Evolutionary conservation across 139 green algal species (phyloP).

Genomic region (Auxenochlorella pyrenoidosa): DNA sequence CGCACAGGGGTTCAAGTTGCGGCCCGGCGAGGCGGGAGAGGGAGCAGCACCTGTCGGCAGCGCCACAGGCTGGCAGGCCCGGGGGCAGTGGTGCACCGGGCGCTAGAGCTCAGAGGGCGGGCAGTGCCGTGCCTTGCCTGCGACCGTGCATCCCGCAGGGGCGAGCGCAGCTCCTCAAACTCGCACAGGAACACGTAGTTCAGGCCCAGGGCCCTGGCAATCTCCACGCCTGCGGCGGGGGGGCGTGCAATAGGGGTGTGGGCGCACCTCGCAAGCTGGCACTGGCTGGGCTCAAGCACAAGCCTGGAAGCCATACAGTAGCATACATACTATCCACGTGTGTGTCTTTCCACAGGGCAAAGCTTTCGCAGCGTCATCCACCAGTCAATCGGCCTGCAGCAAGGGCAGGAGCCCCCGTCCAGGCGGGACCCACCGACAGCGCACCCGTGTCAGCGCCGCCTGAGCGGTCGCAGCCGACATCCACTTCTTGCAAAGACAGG

Average conservation of each 20-base stretch:
- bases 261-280: no score
- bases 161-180: slow-evolving; percentile 85
- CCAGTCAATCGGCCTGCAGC: no score
- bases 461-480: slow-evolving; percentile 83
- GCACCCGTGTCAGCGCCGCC: slow-evolving; percentile 48
- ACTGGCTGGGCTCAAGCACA: no score
- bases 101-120: background rate
- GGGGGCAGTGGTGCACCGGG: no score
- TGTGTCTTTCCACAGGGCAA: no score
- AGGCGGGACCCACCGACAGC: no score
- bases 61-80: background rate
- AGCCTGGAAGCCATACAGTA: no score
- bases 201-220: slow-evolving; percentile 75
- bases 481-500: slow-evolving; percentile 84
- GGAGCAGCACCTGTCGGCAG: background rate
- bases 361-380: no score
- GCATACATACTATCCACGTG: no score
- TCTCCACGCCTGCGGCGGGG: slow-evolving; percentile 56
- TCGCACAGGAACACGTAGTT: slow-evolving; percentile 87
- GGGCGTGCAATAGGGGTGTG: no score
- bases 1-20: background rate
- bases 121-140: background rate
- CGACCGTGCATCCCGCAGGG: slow-evolving; percentile 36
- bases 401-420: no score
- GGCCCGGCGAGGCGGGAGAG: background rate